phyloP scores from a whole-genome alignment of 1,139 yeast genomes.

The Sugiyamaella sp. region DNA sequence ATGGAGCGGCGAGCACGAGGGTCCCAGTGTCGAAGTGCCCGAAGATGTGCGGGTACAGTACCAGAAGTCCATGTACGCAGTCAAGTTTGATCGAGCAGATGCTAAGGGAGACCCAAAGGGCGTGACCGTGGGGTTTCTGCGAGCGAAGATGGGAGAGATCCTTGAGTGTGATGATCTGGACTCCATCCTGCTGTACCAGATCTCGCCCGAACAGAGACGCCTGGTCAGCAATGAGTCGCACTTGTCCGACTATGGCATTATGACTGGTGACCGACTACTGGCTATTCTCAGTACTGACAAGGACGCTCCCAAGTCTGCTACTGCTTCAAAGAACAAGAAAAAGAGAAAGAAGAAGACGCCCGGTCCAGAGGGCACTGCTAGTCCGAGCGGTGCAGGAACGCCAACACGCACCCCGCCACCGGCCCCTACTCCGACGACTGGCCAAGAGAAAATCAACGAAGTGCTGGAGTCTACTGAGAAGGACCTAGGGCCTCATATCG shows the following conservation, averaged over 20 bases:
- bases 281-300: conserved; percentile 31
- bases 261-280: conserved; percentile 39
- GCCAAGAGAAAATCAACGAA: conserved; percentile 38
- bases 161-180: conserved; percentile 54
- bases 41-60: conserved; percentile 19
- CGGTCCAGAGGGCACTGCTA: conserved; percentile 17
- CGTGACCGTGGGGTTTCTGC: conserved; percentile 65
- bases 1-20: neutral
- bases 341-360: conserved; percentile 22
- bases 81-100: conserved; percentile 18
- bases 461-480: conserved; percentile 35
- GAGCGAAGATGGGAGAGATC: conserved; percentile 48
- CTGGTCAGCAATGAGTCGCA: conserved; percentile 38
- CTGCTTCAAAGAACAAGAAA: conserved; percentile 15
- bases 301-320: conserved; percentile 27
- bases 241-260: conserved; percentile 39
- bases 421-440: conserved; percentile 33
- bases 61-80: conserved; percentile 20
- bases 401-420: conserved; percentile 26
- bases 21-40: conserved; percentile 1
- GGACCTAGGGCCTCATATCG: conserved; percentile 41
- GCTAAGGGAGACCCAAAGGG: conserved; percentile 9
- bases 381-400: conserved; percentile 22
- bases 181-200: conserved; percentile 39
- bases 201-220: conserved; percentile 36